Percentiles rank a stretch among this genome's conserved stretches.
Evolutionary conservation across 202 grass and related monocot species (phyloP).

Genomic region (Carex arenaria): DNA sequence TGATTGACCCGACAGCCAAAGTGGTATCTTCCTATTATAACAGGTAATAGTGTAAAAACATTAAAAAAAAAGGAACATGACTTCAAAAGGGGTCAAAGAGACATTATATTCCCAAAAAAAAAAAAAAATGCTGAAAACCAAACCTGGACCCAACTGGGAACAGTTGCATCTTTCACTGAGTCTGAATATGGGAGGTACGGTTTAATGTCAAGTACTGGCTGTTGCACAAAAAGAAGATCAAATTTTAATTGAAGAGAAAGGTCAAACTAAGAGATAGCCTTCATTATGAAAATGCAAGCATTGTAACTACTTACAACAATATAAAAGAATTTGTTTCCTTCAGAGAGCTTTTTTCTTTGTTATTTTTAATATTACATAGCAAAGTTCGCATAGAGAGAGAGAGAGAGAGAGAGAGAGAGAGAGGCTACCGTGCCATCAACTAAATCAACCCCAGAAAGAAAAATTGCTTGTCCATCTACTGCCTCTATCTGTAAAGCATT

Average conservation of each 20-base stretch:
- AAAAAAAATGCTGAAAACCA: background rate
- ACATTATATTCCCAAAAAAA: slow-evolving; percentile 5
- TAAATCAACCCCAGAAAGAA: slow-evolving; percentile 96
- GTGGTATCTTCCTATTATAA: slow-evolving; percentile 55
- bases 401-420: slow-evolving; percentile 3
- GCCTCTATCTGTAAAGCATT: slow-evolving; percentile 60
- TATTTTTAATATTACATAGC: background rate
- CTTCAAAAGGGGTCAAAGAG: slow-evolving; percentile 1
- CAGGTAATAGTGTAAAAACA: background rate
- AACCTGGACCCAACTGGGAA: slow-evolving; percentile 86
- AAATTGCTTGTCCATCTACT: slow-evolving; percentile 62
- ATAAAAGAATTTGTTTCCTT: background rate
- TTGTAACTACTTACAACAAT: background rate
- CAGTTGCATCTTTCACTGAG: slow-evolving; percentile 38
- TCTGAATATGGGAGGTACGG: slow-evolving; percentile 86
- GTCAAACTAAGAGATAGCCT: slow-evolving; percentile 13
- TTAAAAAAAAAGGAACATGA: background rate
- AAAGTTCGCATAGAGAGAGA: background rate
- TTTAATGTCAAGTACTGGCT: slow-evolving; percentile 96
- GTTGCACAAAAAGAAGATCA: slow-evolving; percentile 37
- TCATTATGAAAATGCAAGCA: too few relatives aligned
- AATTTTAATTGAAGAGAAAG: slow-evolving; percentile 25
- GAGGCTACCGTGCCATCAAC: slow-evolving; percentile 77
- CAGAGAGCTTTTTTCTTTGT: background rate
- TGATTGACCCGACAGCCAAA: slow-evolving; percentile 31